Base-by-base conservation (phyloP, 441 rosid species). In the Bocquillonia castaneifolia region DNA sequence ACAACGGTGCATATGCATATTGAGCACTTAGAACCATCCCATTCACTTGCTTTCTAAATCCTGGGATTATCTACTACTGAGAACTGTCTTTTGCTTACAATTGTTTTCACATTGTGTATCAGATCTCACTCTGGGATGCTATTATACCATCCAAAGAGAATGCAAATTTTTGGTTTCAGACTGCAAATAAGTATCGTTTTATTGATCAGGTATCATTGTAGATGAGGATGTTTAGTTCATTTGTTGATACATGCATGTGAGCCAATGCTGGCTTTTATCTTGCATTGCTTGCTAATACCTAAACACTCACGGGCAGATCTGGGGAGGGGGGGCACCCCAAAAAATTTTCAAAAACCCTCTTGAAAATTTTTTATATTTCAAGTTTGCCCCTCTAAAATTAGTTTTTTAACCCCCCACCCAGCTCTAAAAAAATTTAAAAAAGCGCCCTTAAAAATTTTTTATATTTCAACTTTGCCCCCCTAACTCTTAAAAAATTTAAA, bases 71-170 rank as follows among this genome's bases (percentile, higher is more conserved):
- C 34, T 17, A 26, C 57, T 59, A 31, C 36, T 13, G 12, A 50
- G 48, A 55, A 34, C n/a, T 37, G 18, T 23, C 31, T 34, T 13
- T 15, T 0, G 29, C 44, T 48, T 54, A 60, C 69, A 51, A 26
- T 9, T 47, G 53, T 51, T 28, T 37, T 31, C 44, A 54, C 39
- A 23, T 67, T 52, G 26, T 64, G 25, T 29, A 32, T 64, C 66
- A 94, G 99, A 87, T 90, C 17, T 94, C 99, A 36, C 81, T 94
- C 69, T 94, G 99, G 99, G 97, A 94, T 81, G 92, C 84, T 13
- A 94, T 94, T 36, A 88, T 94, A 68, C 91, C 92, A 15, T 52
- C 77, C 36, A 87, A 91, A 80, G 96, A 88, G 72, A 77, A 78
- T 44, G 97, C 96, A 18, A 91, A 83, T 66, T 89, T 94, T 74